These are phyloP conservation scores for Lepraria neglecta DNA, from an alignment of 495 filamentous ascomycete genomes.

Conservation along the genomic window DNA sequence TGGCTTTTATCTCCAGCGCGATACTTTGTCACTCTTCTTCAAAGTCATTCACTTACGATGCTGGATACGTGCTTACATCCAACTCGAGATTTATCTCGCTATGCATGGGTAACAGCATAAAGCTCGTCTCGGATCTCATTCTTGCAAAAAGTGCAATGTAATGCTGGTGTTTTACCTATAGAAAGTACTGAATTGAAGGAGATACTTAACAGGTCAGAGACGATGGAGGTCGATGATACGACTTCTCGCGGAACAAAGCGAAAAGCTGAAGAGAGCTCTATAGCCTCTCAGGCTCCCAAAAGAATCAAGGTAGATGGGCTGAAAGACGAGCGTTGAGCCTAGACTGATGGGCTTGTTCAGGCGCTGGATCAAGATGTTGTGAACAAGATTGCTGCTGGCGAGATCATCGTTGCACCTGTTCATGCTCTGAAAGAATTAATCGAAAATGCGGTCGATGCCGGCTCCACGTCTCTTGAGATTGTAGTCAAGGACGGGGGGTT, in stretches of 20 bases:
- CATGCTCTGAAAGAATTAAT: conserved; percentile 97
- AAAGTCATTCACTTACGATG: no score
- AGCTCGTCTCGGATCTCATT: no score
- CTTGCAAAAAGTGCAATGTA: no score
- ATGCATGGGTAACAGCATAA: no score
- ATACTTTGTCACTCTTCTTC: no score
- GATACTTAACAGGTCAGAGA: conserved; percentile 36
- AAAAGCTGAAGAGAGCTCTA: conserved; percentile 47
- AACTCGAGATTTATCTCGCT: no score
- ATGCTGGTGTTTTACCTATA: no score
- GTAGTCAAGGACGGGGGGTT: conserved; percentile 94
- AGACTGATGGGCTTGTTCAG: conserved; percentile 38
- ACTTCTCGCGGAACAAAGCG: conserved; percentile 57
- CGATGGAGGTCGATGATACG: conserved; percentile 41
- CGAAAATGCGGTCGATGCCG: conserved; percentile 95
- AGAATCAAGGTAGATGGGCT: conserved; percentile 53
- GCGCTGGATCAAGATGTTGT: conserved; percentile 92
- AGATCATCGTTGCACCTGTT: conserved; percentile 96
- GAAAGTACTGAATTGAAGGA: background rate
- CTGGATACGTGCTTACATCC: no score
- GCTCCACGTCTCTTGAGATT: conserved; percentile 85
- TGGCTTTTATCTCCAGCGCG: background rate
- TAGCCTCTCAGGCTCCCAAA: conserved; percentile 46
- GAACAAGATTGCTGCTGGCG: conserved; percentile 98
- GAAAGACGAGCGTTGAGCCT: background rate